Conservation (phyloP, 805 yeast genomes). For the Hanseniaspora osmophila region DNA sequence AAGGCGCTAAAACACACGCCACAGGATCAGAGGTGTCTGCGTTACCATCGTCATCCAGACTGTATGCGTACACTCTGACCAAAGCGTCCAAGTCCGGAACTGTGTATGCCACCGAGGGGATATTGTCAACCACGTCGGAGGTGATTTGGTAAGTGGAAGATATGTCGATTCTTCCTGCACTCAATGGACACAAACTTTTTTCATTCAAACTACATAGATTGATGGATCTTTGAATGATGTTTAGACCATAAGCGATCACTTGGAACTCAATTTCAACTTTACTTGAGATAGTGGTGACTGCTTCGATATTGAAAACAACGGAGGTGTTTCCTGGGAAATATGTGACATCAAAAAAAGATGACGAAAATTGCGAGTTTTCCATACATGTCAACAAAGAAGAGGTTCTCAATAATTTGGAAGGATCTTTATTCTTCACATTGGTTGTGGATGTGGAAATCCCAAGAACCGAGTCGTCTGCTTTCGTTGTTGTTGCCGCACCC, state of each 20-base stretch:
- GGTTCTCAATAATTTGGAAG: conserved; percentile 28
- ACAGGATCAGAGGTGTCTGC: conserved; percentile 29
- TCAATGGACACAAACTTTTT: conserved; percentile 60
- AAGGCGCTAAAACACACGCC: conserved; percentile 85
- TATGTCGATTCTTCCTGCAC: conserved; percentile 77
- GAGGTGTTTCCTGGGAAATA: conserved; percentile 54
- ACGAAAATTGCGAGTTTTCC: conserved; percentile 77
- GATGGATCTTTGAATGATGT: conserved; percentile 38
- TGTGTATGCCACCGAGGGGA: conserved; percentile 78
- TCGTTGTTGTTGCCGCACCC: neutral
- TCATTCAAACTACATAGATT: conserved; percentile 52
- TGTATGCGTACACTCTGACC: conserved; percentile 58
- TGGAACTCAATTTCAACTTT: conserved; percentile 52
- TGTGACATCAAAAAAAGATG: conserved; percentile 65
- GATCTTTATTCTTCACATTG: conserved; percentile 2
- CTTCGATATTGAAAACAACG: conserved; percentile 54
- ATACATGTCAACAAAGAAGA: conserved; percentile 80
- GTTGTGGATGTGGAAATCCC: conserved; percentile 2
- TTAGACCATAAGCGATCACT: conserved; percentile 71
- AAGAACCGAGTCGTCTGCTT: neutral
- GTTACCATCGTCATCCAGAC: conserved; percentile 28
- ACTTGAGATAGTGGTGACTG: conserved; percentile 64
- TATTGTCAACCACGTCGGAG: conserved; percentile 28
- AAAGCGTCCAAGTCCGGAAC: conserved; percentile 92
- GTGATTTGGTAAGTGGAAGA: conserved; percentile 33